phyloP scores from a whole-genome alignment of 257 asterid genomes.

The Misopates orontium region DNA sequence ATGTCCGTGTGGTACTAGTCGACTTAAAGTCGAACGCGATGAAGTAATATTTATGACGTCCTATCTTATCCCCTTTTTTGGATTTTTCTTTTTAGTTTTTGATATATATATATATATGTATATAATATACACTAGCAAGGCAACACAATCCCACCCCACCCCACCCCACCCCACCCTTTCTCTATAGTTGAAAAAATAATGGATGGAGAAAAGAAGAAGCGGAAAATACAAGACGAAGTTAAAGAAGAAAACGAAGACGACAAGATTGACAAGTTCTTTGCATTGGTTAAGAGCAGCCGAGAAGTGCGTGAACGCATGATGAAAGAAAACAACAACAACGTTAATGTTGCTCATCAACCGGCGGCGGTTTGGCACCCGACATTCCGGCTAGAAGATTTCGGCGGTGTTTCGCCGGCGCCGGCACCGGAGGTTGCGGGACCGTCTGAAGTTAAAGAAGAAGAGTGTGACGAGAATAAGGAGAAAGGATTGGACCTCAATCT shows the following conservation, averaged over 20 bases:
- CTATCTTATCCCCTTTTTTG: too few relatives aligned
- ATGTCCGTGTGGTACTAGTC: too few relatives aligned
- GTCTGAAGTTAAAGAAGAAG: not conserved
- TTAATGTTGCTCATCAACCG: not conserved
- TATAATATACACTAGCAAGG: too few relatives aligned
- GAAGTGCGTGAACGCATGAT: constrained; percentile 23
- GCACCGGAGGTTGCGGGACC: not conserved
- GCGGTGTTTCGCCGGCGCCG: constrained; percentile 2
- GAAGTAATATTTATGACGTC: too few relatives aligned
- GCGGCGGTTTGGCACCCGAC: constrained; percentile 32
- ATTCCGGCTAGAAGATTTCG: constrained; percentile 35
- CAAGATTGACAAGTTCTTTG: constrained; percentile 37
- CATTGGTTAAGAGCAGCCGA: constrained; percentile 34
- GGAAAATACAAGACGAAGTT: constrained; percentile 24
- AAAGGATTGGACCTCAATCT: constrained; percentile 39
- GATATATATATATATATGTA: too few relatives aligned
- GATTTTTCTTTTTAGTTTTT: too few relatives aligned
- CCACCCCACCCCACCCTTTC: too few relatives aligned
- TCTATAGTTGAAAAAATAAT: too few relatives aligned
- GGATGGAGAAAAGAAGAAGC: constrained; percentile 32
- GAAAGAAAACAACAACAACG: not conserved
- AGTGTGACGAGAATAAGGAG: constrained; percentile 12
- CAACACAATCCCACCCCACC: too few relatives aligned
- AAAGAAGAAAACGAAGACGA: constrained; percentile 24
- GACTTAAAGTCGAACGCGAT: not conserved